Conservation (phyloP, 345 rosid species). For the Salix brachista region DNA sequence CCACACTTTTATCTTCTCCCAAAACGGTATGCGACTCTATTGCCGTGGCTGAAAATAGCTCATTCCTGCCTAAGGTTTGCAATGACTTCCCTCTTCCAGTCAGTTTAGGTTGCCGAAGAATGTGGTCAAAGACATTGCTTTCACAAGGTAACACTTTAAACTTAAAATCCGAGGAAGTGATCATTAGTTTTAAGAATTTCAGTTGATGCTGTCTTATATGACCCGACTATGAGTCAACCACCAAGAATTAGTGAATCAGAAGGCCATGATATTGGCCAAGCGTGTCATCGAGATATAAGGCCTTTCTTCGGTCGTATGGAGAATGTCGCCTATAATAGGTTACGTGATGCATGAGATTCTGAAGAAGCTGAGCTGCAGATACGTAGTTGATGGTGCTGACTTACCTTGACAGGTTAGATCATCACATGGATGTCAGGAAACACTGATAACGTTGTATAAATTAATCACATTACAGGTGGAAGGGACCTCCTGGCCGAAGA, state of each 20-base stretch:
- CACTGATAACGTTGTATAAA: no score
- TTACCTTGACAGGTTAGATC: no score
- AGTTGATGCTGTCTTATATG: conserved; percentile 7
- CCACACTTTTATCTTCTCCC: conserved; percentile 8
- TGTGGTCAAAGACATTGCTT: background rate
- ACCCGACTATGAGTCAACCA: conserved; percentile 11
- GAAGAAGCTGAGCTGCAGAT: no score
- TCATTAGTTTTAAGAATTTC: conserved; percentile 21
- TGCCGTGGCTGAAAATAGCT: conserved; percentile 17
- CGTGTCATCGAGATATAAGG: conserved; percentile 9
- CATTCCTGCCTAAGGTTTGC: conserved; percentile 6
- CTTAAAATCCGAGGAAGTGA: conserved; percentile 1
- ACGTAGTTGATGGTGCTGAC: no score
- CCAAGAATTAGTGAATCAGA: conserved; percentile 12
- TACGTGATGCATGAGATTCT: conserved; percentile 5
- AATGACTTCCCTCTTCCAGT: background rate
- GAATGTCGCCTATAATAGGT: conserved; percentile 19
- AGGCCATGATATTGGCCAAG: conserved; percentile 19
- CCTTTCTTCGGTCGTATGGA: background rate
- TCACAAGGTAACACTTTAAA: background rate
- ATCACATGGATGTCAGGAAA: no score
- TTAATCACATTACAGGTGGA: background rate
- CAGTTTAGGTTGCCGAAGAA: background rate
- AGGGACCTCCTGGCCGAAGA: background rate
- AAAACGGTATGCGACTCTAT: conserved; percentile 3